phyloP scores from a whole-genome alignment of 495 filamentous ascomycete genomes.

The Letharia lupina region DNA sequence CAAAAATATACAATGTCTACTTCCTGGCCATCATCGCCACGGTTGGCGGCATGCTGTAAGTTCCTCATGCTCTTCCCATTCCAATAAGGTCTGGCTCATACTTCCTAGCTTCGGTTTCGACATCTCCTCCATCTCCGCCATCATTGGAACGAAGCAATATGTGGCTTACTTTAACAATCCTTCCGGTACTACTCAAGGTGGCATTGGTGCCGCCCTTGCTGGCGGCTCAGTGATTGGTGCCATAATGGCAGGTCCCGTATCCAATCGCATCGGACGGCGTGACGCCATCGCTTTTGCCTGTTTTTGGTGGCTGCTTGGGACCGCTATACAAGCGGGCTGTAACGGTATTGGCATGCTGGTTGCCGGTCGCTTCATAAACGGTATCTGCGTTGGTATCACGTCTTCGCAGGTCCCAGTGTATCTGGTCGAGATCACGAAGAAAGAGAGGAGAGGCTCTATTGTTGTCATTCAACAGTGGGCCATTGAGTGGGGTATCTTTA shows the following conservation, averaged over 20 bases:
- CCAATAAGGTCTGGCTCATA: not conserved
- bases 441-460: conserved; percentile 57
- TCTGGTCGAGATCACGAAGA: conserved; percentile 62
- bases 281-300: conserved; percentile 58
- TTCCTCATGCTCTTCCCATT: not conserved
- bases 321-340: conserved; percentile 55
- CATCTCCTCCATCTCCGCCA: conserved; percentile 64
- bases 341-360: conserved; percentile 56
- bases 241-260: conserved; percentile 54
- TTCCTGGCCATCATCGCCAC: conserved; percentile 56
- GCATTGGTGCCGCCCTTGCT: conserved; percentile 57
- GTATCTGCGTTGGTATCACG: conserved; percentile 65
- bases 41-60: conserved; percentile 49
- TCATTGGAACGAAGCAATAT: conserved; percentile 62
- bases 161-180: conserved; percentile 58
- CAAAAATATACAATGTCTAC: conserved; percentile 53
- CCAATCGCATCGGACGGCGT: conserved; percentile 57
- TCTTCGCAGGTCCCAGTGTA: conserved; percentile 79
- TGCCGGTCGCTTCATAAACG: conserved; percentile 62
- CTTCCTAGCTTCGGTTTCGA: conserved; percentile 50
- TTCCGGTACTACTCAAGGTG: conserved; percentile 53
- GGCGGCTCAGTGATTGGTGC: conserved; percentile 60
- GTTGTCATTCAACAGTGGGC: conserved; percentile 70
- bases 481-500: conserved; percentile 61
- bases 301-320: conserved; percentile 62